A percentile compares a stretch with the other conserved stretches of the same genome.
Conservation (phyloP, 2,329 filamentous ascomycete genomes). For the Ophiostoma angusticollis region DNA sequence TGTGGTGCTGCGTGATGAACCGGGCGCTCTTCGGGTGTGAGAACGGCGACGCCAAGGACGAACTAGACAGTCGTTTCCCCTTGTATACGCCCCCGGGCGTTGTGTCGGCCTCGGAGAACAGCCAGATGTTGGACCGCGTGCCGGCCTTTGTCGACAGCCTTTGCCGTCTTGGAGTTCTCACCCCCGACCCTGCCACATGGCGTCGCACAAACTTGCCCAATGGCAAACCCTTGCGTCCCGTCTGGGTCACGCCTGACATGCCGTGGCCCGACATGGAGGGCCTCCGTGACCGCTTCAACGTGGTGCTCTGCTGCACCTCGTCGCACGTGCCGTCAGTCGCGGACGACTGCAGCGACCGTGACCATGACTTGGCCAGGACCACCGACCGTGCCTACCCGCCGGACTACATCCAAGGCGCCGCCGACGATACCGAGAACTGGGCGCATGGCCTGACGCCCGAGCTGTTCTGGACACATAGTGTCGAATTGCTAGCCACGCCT, state of each 20-base stretch:
- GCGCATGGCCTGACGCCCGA: slow-evolving; percentile 63
- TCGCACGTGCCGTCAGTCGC: slow-evolving; percentile 61
- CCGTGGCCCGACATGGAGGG: slow-evolving; percentile 24
- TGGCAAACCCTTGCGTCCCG: slow-evolving; percentile 57
- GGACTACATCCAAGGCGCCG: slow-evolving; percentile 90
- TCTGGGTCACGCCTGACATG: slow-evolving; percentile 51
- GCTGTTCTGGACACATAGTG: slow-evolving; percentile 65
- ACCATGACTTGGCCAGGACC: too few relatives aligned
- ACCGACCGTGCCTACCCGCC: slow-evolving; percentile 73
- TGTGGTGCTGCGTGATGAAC: slow-evolving; percentile 88
- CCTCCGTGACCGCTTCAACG: slow-evolving; percentile 40
- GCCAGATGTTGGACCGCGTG: slow-evolving; percentile 57
- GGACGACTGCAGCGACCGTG: too few relatives aligned
- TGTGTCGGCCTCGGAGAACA: slow-evolving; percentile 61
- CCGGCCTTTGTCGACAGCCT: slow-evolving; percentile 41
- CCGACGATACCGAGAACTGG: slow-evolving; percentile 93
- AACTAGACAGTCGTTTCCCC: slow-evolving; percentile 25
- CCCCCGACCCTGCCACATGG: slow-evolving; percentile 28
- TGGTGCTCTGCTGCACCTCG: slow-evolving; percentile 75
- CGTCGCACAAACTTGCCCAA: slow-evolving; percentile 40
- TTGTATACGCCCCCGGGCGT: slow-evolving; percentile 62
- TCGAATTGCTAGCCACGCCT: slow-evolving; percentile 43
- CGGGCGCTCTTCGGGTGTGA: slow-evolving; percentile 54
- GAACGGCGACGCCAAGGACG: slow-evolving; percentile 11
- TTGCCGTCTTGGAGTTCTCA: slow-evolving; percentile 41